phyloP scores from a whole-genome alignment of 495 filamentous ascomycete species.

The Bacidia gigantensis region DNA sequence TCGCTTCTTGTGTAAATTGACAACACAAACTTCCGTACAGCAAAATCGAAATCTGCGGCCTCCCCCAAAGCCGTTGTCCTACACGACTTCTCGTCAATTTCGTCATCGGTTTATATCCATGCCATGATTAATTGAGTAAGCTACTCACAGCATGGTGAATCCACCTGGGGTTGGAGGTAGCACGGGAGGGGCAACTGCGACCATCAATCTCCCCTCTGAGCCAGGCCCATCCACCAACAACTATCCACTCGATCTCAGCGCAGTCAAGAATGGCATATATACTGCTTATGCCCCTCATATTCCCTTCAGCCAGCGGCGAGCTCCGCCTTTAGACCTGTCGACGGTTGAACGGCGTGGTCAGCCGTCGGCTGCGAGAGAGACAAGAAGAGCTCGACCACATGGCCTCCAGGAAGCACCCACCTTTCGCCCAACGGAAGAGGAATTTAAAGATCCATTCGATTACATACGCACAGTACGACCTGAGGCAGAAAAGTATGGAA shows the following conservation, averaged over 20 bases:
- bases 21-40: too few species aligned
- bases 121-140: background rate
- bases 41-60: too few species aligned
- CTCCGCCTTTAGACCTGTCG: conserved; percentile 64
- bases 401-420: conserved; percentile 83
- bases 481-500: conserved; percentile 73
- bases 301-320: conserved; percentile 56
- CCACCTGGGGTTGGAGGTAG: background rate
- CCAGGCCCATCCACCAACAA: conserved; percentile 19
- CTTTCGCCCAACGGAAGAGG: conserved; percentile 78
- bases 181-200: conserved; percentile 28
- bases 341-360: conserved; percentile 87
- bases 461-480: conserved; percentile 83
- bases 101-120: background rate
- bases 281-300: conserved; percentile 28
- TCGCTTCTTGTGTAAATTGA: background rate
- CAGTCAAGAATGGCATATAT: conserved; percentile 31
- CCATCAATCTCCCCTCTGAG: conserved; percentile 12
- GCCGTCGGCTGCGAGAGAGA: conserved; percentile 58
- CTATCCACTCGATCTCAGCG: conserved; percentile 26
- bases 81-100: too few species aligned
- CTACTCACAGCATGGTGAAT: background rate
- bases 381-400: conserved; percentile 65
- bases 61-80: too few species aligned
- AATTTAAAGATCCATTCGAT: conserved; percentile 85